Evolutionary conservation across 192 early-diverging fungal genomes (phyloP), one percentile per base, ranked within the genome.

Genomic region (Podila epicladia): DNA sequence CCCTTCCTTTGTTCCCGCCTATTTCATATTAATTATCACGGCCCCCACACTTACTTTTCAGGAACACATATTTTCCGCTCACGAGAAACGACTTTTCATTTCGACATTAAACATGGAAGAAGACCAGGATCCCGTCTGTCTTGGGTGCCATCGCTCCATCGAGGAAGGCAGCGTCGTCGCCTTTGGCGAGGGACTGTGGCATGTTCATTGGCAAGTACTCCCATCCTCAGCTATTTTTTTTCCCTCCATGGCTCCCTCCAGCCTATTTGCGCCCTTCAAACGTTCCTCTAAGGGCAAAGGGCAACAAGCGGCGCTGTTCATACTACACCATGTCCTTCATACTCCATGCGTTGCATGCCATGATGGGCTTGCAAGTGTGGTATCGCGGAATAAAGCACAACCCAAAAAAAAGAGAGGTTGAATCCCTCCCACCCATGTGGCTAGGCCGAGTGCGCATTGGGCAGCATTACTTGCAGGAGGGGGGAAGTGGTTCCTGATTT

Each of bases 131-230:
- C 86, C 90, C 24, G 84, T 70, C 48, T 94, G 93, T 73, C 89
- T 89, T 83, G 93, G 92, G 15, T 94, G 93, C 70, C 74, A 86
- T 49, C 77, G 78, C 29, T 72, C 87, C 32, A 93, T 94, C 68
- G 91, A 93, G 71, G 93, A 92, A 53, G 92, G 92, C 51, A 91
- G 89, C 64, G 93, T 92, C 28, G 90, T 94, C 66, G 89, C 92
- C 58, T 94, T 94, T 85, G 93, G 92, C 20, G 93, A 94, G 53
- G 90, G 92, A 32, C 84, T 94, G 8, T 94, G 92, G 90, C 93
- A 94, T 84, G 89, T 93, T 74, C 85, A 93, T 67, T 94, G 93
- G 93, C 92, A 92, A 84, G 84, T 49, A 64, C 24, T 11, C 37
- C 15, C 20, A 41, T 49, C 26, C 22, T 11, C 17, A 60, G 20